These are phyloP conservation scores for Lindgomyces ingoldianus DNA, from an alignment of 495 filamentous ascomycete species.

Conservation along the genomic window DNA sequence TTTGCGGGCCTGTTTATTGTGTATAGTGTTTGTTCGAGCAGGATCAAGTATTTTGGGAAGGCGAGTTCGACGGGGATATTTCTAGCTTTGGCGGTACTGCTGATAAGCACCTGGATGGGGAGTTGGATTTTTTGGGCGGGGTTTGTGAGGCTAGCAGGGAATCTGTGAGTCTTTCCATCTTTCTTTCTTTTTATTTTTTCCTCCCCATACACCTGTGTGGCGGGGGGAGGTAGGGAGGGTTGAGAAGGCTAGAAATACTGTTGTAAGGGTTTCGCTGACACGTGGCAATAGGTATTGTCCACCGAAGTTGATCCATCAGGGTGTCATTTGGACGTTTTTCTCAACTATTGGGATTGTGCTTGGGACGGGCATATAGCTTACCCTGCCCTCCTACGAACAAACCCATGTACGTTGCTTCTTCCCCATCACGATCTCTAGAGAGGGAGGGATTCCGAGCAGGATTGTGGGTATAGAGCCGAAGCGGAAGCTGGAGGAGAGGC, in stretches of 20 bases:
- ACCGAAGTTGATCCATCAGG: slow-evolving; percentile 14
- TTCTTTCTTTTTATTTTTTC: background rate
- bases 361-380: slow-evolving; percentile 1
- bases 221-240: too few species aligned
- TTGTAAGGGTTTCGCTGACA: background rate
- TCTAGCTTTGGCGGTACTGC: background rate
- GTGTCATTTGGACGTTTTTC: slow-evolving; percentile 17
- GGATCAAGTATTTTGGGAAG: background rate
- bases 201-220: too few species aligned
- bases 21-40: background rate
- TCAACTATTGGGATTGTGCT: slow-evolving; percentile 14
- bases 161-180: slow-evolving; percentile 9
- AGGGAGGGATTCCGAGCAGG: too few species aligned
- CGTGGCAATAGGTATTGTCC: slow-evolving; percentile 20
- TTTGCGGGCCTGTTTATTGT: slow-evolving; percentile 3
- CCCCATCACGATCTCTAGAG: too few species aligned
- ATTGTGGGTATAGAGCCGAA: too few species aligned
- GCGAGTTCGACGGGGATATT: background rate
- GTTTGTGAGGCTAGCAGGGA: slow-evolving; percentile 21
- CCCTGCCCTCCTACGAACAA: too few species aligned
- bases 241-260: too few species aligned
- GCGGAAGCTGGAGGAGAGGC: too few species aligned
- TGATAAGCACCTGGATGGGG: slow-evolving; percentile 20
- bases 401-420: too few species aligned
- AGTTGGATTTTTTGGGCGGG: slow-evolving; percentile 30